Evolutionary conservation across 2,329 filamentous ascomycete species (phyloP).

Genomic region (Curvularia verruculosa): DNA sequence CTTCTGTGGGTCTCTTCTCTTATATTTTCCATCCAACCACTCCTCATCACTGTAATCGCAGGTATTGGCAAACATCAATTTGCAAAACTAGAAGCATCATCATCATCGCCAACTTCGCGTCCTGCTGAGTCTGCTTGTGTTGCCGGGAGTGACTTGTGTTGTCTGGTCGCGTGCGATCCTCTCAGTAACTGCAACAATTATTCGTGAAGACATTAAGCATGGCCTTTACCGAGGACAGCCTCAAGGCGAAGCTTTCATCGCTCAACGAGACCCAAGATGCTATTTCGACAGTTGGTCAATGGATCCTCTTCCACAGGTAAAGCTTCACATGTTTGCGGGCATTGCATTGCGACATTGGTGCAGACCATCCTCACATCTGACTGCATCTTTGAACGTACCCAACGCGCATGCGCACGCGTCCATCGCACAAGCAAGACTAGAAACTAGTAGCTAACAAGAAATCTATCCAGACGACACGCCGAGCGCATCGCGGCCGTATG

Average conservation of each 20-base stretch:
- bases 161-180: slow-evolving; percentile 31
- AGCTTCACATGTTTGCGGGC: slow-evolving; percentile 11
- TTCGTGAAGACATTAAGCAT: slow-evolving; percentile 58
- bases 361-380: slow-evolving; percentile 5
- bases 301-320: slow-evolving; percentile 99
- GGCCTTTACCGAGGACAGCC: slow-evolving; percentile 95
- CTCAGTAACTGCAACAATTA: slow-evolving; percentile 21
- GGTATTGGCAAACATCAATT: slow-evolving; percentile 14
- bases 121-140: slow-evolving; percentile 3
- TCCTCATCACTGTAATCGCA: slow-evolving; percentile 28
- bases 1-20: slow-evolving; percentile 16
- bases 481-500: slow-evolving; percentile 91
- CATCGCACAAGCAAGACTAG: slow-evolving; percentile 3
- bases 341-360: slow-evolving; percentile 4
- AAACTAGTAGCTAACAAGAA: slow-evolving; percentile 26
- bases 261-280: slow-evolving; percentile 98
- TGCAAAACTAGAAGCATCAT: slow-evolving; percentile 13
- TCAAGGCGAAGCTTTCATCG: slow-evolving; percentile 90
- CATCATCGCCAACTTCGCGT: slow-evolving; percentile 7
- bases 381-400: neutral
- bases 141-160: slow-evolving; percentile 10
- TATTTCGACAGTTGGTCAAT: slow-evolving; percentile 95
- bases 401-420: neutral
- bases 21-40: slow-evolving; percentile 19
- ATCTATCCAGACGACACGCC: slow-evolving; percentile 75